These are phyloP conservation scores for Penicillium cataractarum DNA, from an alignment of 495 filamentous ascomycete species.

Conservation along the genomic window DNA sequence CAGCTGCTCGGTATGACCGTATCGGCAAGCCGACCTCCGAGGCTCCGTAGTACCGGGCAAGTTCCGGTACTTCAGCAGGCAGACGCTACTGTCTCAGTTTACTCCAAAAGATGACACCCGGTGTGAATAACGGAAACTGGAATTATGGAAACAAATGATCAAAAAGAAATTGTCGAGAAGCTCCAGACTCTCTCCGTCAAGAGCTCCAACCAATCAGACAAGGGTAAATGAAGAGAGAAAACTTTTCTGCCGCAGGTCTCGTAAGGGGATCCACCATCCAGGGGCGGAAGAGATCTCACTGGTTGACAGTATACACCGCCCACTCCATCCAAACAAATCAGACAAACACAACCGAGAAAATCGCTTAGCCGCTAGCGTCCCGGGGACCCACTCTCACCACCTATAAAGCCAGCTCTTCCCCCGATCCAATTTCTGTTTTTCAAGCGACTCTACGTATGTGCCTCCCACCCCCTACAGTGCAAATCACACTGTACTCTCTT, in stretches of 20 bases:
- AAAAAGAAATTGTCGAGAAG: too few relatives aligned
- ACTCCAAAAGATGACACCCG: neutral
- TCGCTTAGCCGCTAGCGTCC: slow-evolving; percentile 39
- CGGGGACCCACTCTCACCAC: neutral
- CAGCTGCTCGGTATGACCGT: too few relatives aligned
- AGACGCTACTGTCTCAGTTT: neutral
- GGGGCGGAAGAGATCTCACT: neutral
- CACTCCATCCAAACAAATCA: slow-evolving; percentile 17
- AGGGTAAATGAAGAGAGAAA: neutral
- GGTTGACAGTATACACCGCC: neutral
- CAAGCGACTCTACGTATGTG: slow-evolving; percentile 69
- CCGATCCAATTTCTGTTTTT: slow-evolving; percentile 40
- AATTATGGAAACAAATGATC: neutral
- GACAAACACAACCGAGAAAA: slow-evolving; percentile 28
- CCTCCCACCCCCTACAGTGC: slow-evolving; percentile 36
- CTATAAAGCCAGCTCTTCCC: slow-evolving; percentile 23
- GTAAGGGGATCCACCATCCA: neutral
- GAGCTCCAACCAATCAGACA: neutral
- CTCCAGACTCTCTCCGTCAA: neutral
- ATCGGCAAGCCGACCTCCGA: slow-evolving; percentile 11
- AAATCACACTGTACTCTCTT: neutral
- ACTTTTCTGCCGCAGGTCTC: slow-evolving; percentile 12
- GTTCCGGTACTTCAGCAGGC: neutral
- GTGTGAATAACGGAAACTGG: slow-evolving; percentile 11
- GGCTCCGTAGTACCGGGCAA: neutral